These are phyloP conservation scores for Fusarium pilosicola DNA, from an alignment of 2,329 filamentous ascomycete genomes.

Conservation along the genomic window DNA sequence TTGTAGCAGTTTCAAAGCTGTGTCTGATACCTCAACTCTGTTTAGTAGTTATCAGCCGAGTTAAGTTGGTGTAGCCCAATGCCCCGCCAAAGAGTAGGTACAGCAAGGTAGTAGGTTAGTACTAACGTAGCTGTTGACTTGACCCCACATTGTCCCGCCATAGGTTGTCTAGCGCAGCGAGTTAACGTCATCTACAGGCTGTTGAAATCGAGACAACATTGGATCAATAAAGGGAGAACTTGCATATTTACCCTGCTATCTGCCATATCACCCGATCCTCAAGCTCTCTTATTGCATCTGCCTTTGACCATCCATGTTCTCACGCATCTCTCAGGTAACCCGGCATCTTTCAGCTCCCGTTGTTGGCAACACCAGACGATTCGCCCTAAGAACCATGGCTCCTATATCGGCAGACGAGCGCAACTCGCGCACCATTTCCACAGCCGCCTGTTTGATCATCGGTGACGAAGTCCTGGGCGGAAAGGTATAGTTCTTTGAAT, in stretches of 20 bases:
- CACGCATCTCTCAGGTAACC: constrained; percentile 76
- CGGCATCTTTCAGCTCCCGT: constrained; percentile 67
- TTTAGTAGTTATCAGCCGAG: constrained; percentile 23
- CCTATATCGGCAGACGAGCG: constrained; percentile 60
- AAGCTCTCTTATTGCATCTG: constrained; percentile 4
- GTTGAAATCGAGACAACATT: constrained; percentile 13
- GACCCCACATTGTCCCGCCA: constrained; percentile 30
- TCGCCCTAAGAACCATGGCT: constrained; percentile 53
- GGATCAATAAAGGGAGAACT: constrained; percentile 10
- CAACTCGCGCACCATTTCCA: constrained; percentile 78
- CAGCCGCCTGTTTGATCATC: constrained; percentile 92
- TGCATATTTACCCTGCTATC: constrained; percentile 1
- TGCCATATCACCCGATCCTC: background rate
- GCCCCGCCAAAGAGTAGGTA: constrained; percentile 31
- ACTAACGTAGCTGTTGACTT: background rate
- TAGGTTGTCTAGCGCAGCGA: constrained; percentile 4
- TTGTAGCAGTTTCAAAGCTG: constrained; percentile 14
- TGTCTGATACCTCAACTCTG: background rate
- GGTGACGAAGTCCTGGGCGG: constrained; percentile 97
- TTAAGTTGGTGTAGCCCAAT: constrained; percentile 15
- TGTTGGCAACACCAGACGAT: constrained; percentile 49
- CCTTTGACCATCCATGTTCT: constrained; percentile 69
- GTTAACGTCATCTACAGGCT: constrained; percentile 33
- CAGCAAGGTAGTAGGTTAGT: background rate
- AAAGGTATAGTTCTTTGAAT: constrained; percentile 69